Evolutionary conservation across 345 rosid genomes (phyloP), one percentile per base, ranked within the genome.

Genomic region (Murraya paniculata): DNA sequence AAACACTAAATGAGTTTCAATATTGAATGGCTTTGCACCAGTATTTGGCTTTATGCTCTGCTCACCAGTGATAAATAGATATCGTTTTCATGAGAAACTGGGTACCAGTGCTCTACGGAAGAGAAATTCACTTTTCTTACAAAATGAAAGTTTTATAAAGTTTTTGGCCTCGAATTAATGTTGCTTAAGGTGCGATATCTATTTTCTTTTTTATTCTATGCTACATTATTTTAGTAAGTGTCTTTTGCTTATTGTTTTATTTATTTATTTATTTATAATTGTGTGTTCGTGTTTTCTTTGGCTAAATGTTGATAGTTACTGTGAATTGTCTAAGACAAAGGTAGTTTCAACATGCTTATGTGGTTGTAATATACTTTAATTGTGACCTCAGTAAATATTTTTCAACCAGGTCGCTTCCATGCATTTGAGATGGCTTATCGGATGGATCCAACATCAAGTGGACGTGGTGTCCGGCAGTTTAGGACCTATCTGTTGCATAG

Each of bases 391-490:
- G 6, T 11, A n/a, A 45, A 11, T 80, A 36, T 64, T 53, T 25
- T 72, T 36, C 70, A 31, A 81, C 71, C 81, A 96, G 99, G 99
- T 85, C 99, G 95, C 57, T 92, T 91, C 87, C 89, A 86, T 75
- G 99, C 97, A 19, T 85, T 94, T 41, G 98, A 96, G 88, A 90
- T 77, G 83, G 97, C 97, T 86, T 96, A 93, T 78, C 76, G 5
- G 79, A 82, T 83, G 88, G 95, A 94, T 76, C 92, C 91, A 64
- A 79, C 80, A 6, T 83, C 98, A 38, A 73, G 65, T 57, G 99
- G 98, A 79, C 89, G 89, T 14, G 98, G 98, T 33, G 98, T 91
- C 28, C 97, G 93, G 65, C 99, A 96, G 73, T 96, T 92, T 77
- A 96, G 91, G 93, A 94, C 98, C 60, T 90, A 91, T 81, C 79